phyloP scores from a whole-genome alignment of 371 early-diverging fungal species.

The Choanephora cucurbitarum region DNA sequence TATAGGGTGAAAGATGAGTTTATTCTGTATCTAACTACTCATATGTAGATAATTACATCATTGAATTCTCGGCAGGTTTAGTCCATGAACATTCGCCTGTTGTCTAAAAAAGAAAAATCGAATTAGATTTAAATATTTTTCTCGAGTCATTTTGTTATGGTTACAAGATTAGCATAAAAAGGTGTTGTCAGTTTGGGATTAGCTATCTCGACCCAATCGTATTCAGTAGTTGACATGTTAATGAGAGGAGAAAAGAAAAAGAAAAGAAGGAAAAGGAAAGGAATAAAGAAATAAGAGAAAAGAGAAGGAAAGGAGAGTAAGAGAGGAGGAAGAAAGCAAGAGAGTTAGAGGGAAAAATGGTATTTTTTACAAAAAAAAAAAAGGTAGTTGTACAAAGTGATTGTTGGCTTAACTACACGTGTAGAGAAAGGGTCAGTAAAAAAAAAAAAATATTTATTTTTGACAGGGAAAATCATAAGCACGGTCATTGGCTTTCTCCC shows the following conservation, averaged over 20 bases:
- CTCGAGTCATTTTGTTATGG: neutral
- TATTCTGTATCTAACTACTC: no score
- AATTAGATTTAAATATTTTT: no score
- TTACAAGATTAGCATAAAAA: slow-evolving; percentile 20
- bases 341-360: neutral
- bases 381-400: neutral
- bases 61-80: slow-evolving; percentile 6
- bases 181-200: slow-evolving; percentile 13
- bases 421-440: neutral
- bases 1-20: slow-evolving; percentile 10
- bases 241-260: neutral
- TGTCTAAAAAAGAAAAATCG: slow-evolving; percentile 7
- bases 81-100: slow-evolving; percentile 15
- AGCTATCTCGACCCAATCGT: slow-evolving; percentile 18
- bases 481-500: no score
- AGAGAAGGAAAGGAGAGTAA: neutral
- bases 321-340: neutral
- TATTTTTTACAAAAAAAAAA: neutral
- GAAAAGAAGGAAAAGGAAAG: neutral
- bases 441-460: neutral
- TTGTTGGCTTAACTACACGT: no score
- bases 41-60: no score
- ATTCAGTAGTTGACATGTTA: slow-evolving; percentile 7
- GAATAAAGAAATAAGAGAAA: neutral
- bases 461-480: no score